Conservation (phyloP, 2,329 filamentous ascomycete genomes). For the Sclerotinia minor region DNA sequence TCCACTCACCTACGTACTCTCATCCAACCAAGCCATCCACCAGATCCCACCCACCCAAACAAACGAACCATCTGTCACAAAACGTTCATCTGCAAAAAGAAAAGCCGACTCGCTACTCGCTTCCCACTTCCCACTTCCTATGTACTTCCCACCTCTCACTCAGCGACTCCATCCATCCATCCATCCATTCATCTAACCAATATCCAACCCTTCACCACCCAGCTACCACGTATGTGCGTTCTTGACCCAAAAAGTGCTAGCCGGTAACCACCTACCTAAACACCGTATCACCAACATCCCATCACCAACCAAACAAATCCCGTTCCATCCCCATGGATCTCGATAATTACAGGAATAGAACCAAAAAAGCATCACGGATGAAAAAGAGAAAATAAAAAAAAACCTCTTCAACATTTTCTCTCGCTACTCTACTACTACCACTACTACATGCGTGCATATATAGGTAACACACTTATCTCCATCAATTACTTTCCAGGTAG, state of each 20-base stretch:
- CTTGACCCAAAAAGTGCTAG: constrained; percentile 1
- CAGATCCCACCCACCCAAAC: background rate
- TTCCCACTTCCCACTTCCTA: too few species aligned
- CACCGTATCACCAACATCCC: background rate
- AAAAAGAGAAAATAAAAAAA: background rate
- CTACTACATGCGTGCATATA: background rate
- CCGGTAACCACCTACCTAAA: background rate
- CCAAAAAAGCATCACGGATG: background rate
- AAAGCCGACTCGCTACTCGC: background rate
- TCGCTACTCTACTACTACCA: background rate
- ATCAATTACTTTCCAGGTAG: background rate
- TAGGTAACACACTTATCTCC: constrained; percentile 7
- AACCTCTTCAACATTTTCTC: background rate
- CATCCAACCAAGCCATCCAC: background rate
- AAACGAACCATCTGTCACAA: constrained; percentile 2
- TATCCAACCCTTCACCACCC: background rate
- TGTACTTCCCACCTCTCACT: background rate
- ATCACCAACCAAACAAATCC: background rate
- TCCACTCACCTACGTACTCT: background rate
- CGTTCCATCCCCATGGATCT: constrained; percentile 7
- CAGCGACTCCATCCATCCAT: constrained; percentile 1
- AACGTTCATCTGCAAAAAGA: background rate
- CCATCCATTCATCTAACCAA: background rate
- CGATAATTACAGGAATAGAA: background rate
- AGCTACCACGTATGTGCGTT: constrained; percentile 11